phyloP scores from a whole-genome alignment of 2,329 filamentous ascomycete species.

The Penicillium nordicum region DNA sequence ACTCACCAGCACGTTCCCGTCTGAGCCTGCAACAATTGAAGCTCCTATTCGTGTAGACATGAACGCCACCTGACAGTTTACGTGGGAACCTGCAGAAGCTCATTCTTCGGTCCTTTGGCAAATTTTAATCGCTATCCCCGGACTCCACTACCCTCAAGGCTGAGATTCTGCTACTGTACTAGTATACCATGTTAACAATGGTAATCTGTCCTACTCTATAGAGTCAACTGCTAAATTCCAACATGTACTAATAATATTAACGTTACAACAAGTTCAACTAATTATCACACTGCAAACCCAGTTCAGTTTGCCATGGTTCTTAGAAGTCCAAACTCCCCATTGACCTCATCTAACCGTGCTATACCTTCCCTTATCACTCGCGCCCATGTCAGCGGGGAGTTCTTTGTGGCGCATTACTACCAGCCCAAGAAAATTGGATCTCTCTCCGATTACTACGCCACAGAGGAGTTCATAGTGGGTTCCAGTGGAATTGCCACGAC shows the following conservation, averaged over 20 bases:
- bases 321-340: not conserved
- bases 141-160: not conserved
- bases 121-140: not conserved
- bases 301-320: not conserved
- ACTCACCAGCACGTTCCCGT: not conserved
- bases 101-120: not conserved
- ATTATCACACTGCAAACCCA: too few relatives aligned
- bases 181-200: too few relatives aligned
- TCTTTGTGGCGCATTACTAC: constrained; percentile 2
- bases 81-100: not conserved
- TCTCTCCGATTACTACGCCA: not conserved
- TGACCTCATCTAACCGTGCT: not conserved
- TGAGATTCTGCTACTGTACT: not conserved
- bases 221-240: not conserved
- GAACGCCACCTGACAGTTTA: not conserved
- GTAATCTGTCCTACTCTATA: not conserved
- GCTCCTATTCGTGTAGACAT: not conserved
- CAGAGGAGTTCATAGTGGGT: constrained; percentile 1
- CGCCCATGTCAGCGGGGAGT: constrained; percentile 4
- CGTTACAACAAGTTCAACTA: not conserved
- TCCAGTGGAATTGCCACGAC: not conserved
- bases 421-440: constrained; percentile 1
- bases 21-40: not conserved
- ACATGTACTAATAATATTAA: not conserved
- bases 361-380: not conserved